A percentile compares a stretch with the other conserved stretches of the same genome.
Evolutionary conservation across 768 basidiomycete genomes (phyloP).

Genomic region (Melanogaster broomeanus): DNA sequence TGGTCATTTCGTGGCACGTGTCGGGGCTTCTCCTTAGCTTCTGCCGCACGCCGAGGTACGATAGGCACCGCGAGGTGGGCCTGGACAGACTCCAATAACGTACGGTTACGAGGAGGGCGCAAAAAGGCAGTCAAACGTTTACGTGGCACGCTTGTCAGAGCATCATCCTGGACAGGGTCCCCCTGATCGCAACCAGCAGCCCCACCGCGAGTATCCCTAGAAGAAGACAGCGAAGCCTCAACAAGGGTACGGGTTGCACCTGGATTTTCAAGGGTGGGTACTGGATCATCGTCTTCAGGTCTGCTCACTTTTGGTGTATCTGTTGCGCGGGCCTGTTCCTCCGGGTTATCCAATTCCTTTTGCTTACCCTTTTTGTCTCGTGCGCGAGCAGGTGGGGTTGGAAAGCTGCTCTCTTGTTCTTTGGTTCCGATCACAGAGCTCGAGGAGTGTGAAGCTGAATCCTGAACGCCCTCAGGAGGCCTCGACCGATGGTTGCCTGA

Average conservation of each 20-base stretch:
- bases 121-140: conserved; percentile 9
- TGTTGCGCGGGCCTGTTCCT: not conserved
- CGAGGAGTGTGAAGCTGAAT: not conserved
- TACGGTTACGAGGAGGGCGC: conserved; percentile 39
- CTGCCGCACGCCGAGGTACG: conserved; percentile 1
- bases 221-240: not conserved
- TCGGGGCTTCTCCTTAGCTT: not conserved
- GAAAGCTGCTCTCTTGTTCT: not conserved
- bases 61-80: conserved; percentile 40
- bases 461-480: not conserved
- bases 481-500: conserved; percentile 3
- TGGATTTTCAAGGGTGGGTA: not conserved
- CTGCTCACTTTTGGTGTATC: not conserved
- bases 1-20: not conserved
- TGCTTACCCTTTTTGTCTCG: conserved; percentile 11
- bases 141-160: conserved; percentile 23
- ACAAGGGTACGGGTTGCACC: not conserved
- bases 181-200: conserved; percentile 8
- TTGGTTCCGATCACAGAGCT: not conserved
- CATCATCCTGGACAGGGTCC: conserved; percentile 7
- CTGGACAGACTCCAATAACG: conserved; percentile 48
- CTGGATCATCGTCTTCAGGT: conserved; percentile 1
- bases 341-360: not conserved
- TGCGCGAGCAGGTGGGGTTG: not conserved
- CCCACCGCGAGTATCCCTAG: not conserved